Evolutionary conservation across 108 stramenopile species (phyloP).

Genomic region (Cyclotella cryptica): DNA sequence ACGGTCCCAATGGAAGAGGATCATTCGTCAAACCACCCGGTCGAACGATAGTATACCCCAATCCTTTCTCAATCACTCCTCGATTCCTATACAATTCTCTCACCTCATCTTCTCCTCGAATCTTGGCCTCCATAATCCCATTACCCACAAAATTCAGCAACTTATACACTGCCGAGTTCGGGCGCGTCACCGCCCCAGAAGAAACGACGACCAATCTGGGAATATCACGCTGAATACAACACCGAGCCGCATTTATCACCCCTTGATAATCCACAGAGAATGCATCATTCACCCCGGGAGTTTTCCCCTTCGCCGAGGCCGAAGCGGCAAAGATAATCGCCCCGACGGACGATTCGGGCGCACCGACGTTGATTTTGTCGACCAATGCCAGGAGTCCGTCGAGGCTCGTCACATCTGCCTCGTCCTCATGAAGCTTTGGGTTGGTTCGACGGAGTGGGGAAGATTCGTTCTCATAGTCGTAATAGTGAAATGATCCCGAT

Average conservation of each 20-base stretch:
- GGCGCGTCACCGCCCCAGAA: constrained; percentile 83
- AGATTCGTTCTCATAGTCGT: neutral
- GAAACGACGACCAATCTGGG: constrained; percentile 82
- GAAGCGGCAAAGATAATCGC: constrained; percentile 91
- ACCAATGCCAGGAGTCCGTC: constrained; percentile 8
- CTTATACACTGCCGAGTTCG: constrained; percentile 75
- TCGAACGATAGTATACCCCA: constrained; percentile 81
- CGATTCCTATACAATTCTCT: constrained; percentile 63
- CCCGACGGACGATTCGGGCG: neutral
- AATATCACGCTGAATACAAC: constrained; percentile 73
- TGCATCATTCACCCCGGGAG: constrained; percentile 1
- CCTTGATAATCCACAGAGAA: constrained; percentile 77
- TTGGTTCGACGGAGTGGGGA: neutral
- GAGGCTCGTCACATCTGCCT: constrained; percentile 10
- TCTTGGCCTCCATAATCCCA: constrained; percentile 88
- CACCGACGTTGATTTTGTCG: constrained; percentile 5
- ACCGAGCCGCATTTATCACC: constrained; percentile 72
- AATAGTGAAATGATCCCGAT: constrained; percentile 10
- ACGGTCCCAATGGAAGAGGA: constrained; percentile 58
- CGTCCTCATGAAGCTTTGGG: neutral
- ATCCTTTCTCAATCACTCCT: constrained; percentile 14
- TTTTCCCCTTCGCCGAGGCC: constrained; percentile 71
- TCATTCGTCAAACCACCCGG: constrained; percentile 84
- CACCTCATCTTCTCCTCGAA: constrained; percentile 80
- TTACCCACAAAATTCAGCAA: constrained; percentile 84